Evolutionary conservation across 345 rosid genomes (phyloP).

Genomic region (Euphorbia peplus): DNA sequence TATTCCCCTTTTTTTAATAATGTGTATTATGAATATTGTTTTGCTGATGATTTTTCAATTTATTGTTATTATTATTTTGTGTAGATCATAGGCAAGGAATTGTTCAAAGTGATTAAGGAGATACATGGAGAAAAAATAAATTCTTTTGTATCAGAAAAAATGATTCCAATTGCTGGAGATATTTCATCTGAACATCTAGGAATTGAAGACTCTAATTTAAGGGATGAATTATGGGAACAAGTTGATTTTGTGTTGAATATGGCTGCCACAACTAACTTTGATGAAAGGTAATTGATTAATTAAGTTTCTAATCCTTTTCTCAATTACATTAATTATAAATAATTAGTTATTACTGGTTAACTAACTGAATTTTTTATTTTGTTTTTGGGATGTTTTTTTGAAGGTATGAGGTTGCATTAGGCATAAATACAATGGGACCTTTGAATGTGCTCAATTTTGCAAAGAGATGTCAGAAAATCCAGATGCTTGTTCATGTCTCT

Average conservation of each 20-base stretch:
- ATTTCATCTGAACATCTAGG: slow-evolving; percentile 24
- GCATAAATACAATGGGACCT: slow-evolving; percentile 52
- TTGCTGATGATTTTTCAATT: not conserved
- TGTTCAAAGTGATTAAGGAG: slow-evolving; percentile 32
- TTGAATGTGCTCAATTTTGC: slow-evolving; percentile 39
- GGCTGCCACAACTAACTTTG: slow-evolving; percentile 72
- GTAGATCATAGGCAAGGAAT: slow-evolving; percentile 31
- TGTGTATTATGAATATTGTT: no score
- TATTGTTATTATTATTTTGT: not conserved
- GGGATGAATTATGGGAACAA: slow-evolving; percentile 42
- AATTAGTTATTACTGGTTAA: not conserved
- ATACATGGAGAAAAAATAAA: slow-evolving; percentile 8
- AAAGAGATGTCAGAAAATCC: slow-evolving; percentile 44
- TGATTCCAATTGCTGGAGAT: slow-evolving; percentile 27
- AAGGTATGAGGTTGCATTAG: slow-evolving; percentile 62
- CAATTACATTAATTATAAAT: no score
- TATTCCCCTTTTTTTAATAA: not conserved
- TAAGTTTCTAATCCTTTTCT: no score
- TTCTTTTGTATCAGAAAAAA: slow-evolving; percentile 26
- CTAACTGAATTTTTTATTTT: not conserved
- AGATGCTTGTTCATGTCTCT: slow-evolving; percentile 44
- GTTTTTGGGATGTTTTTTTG: not conserved
- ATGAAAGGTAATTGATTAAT: slow-evolving; percentile 51
- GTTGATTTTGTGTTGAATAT: slow-evolving; percentile 54
- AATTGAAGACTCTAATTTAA: slow-evolving; percentile 28